Base-by-base conservation (phyloP, 2,329 filamentous ascomycete species). In the Aureobasidium pullulans region DNA sequence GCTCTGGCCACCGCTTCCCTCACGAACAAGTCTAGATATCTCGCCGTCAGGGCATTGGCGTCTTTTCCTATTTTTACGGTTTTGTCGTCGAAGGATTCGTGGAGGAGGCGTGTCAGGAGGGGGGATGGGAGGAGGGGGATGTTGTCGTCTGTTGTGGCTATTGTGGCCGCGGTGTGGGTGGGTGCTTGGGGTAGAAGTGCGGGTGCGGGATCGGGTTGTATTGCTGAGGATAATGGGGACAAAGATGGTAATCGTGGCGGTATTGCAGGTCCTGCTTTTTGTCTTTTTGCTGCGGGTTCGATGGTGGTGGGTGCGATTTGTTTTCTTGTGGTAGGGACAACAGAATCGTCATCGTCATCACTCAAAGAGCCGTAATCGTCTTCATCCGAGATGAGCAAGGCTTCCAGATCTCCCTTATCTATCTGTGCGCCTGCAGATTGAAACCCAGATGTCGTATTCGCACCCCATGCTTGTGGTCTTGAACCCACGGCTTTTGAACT, bases 1-100 rank as follows among this genome's bases (percentile, higher is more conserved):
- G 89, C 86, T 68, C 93, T 76, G 15, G 90, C 90, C 70, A 97
- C 85, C 1, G 90, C 90, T 76, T 97, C 93, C 62, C 88, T 81
- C 57, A 96, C 88, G 74, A 96, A 97, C 0, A 93, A 84, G 72
- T 96, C 90, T 73, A 96, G 81, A 71, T 97, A 97, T 74, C 87
- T 90, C 13, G 85, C 87, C 61, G 92, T 82, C 1, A 91, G 83
- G 6, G 77, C 80, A 70, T 92, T 89, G 4, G 90, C 90, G 68
- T 91, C 88, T 66, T 84, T 86, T 7, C 86, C 85, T 64, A 96
- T 85, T 65, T 87, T 81, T 28, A 88, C 92, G 59, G 82, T 81
- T 50, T 87, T 82, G 66, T 87, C 75, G 47, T 77, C 79, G 69
- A 96, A 96, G 70, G 88, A 84, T 66, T 92, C 84, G 70, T 95